phyloP scores from a whole-genome alignment of 371 early-diverging fungal species.

The Syncephalastrum contaminatum region DNA sequence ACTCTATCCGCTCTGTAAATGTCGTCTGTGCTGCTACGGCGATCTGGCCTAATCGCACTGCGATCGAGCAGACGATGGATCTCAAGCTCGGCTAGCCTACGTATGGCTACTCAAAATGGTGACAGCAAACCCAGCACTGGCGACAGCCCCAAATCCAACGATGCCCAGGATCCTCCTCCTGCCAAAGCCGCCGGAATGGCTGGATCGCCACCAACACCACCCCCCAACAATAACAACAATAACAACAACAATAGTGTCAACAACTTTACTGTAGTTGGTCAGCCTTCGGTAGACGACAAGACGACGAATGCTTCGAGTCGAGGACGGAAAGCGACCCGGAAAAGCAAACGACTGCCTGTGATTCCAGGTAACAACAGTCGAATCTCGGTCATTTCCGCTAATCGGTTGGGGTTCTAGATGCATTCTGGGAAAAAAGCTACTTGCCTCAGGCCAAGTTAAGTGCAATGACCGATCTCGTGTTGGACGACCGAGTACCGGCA shows the following conservation, averaged over 20 bases:
- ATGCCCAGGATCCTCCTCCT: too few relatives aligned
- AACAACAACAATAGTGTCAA: neutral
- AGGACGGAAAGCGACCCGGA: conserved; percentile 16
- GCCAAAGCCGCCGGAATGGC: neutral
- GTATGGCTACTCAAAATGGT: too few relatives aligned
- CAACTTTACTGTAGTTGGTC: neutral
- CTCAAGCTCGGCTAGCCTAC: too few relatives aligned
- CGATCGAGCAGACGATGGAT: too few relatives aligned
- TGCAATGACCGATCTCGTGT: too few relatives aligned
- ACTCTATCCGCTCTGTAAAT: too few relatives aligned
- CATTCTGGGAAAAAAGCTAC: conserved; percentile 11
- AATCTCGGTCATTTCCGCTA: neutral
- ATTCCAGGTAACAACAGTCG: conserved; percentile 9
- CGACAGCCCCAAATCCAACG: too few relatives aligned
- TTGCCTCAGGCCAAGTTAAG: conserved; percentile 1
- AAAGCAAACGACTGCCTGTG: conserved; percentile 8
- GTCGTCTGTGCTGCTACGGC: too few relatives aligned
- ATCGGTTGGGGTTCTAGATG: neutral
- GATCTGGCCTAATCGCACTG: too few relatives aligned
- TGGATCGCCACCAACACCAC: conserved; percentile 3
- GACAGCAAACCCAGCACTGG: too few relatives aligned
- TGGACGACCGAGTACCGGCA: conserved; percentile 18
- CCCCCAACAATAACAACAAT: neutral
- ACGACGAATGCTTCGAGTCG: neutral
- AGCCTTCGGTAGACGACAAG: neutral